Percentiles rank a stretch among this genome's conserved stretches.
Evolutionary conservation across 176 grass and related monocot species (phyloP).

Genomic region (Juncus inflexus): DNA sequence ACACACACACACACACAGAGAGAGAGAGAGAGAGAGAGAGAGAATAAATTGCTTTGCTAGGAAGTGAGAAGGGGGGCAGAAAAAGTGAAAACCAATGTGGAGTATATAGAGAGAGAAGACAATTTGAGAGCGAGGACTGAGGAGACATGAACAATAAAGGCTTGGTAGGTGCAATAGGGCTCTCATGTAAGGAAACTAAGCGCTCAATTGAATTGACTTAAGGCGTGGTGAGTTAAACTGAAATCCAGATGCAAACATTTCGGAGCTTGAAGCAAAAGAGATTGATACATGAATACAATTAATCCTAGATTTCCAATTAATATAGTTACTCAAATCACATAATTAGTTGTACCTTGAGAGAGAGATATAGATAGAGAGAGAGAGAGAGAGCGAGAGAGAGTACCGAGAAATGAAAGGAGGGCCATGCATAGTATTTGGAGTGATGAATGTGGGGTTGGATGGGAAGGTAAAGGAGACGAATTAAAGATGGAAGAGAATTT

Average conservation of each 20-base stretch:
- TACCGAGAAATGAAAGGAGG: not conserved
- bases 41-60: not conserved
- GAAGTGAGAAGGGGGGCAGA: not conserved
- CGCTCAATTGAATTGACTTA: constrained; percentile 22
- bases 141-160: constrained; percentile 30
- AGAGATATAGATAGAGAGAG: constrained; percentile 12
- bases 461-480: not conserved
- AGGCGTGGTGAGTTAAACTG: constrained; percentile 19
- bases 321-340: too few relatives aligned
- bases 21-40: not conserved
- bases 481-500: not conserved
- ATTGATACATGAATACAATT: not conserved
- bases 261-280: constrained; percentile 10
- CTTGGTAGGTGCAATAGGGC: constrained; percentile 32
- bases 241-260: constrained; percentile 7
- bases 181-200: constrained; percentile 28
- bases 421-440: not conserved
- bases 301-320: constrained; percentile 18
- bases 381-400: not conserved
- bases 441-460: not conserved
- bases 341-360: not conserved
- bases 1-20: too few relatives aligned
- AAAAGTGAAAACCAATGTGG: not conserved
- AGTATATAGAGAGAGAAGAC: constrained; percentile 20
- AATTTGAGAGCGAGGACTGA: constrained; percentile 10